These are phyloP conservation scores for Auxenochlorella pyrenoidosa DNA, from an alignment of 139 green algal genomes.

Conservation along the genomic window DNA sequence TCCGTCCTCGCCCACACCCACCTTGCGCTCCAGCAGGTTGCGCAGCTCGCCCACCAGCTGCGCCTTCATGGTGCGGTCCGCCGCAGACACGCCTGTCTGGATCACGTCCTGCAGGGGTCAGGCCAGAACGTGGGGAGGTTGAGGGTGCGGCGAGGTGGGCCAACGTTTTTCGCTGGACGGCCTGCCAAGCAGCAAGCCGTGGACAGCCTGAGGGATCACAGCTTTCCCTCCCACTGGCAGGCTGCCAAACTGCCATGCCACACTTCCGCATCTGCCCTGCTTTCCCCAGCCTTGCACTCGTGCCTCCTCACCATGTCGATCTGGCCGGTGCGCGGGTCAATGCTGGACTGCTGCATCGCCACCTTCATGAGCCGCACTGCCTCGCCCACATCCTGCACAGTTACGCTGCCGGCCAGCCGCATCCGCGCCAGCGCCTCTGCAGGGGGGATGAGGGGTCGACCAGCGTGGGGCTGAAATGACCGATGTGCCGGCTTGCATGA, in stretches of 20 bases:
- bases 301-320: conserved; percentile 81
- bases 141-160: neutral
- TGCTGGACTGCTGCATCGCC: conserved; percentile 81
- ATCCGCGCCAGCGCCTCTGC: conserved; percentile 80
- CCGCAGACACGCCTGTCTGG: conserved; percentile 49
- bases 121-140: too few species aligned
- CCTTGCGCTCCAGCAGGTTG: conserved; percentile 38
- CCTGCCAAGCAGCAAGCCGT: neutral
- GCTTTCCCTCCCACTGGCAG: too few species aligned
- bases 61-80: conserved; percentile 48
- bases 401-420: conserved; percentile 54
- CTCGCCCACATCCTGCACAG: conserved; percentile 61
- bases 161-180: too few species aligned
- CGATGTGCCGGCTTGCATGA: too few species aligned
- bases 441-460: too few species aligned
- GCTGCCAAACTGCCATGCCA: too few species aligned
- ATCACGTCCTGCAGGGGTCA: neutral
- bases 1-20: too few species aligned
- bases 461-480: neutral
- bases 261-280: too few species aligned
- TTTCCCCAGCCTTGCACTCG: conserved; percentile 15
- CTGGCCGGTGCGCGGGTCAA: conserved; percentile 78
- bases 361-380: conserved; percentile 84
- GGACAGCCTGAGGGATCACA: too few species aligned
- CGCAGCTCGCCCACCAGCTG: conserved; percentile 49